These are phyloP conservation scores for Periconia digitata DNA, from an alignment of 2,329 filamentous ascomycete genomes.

Conservation along the genomic window DNA sequence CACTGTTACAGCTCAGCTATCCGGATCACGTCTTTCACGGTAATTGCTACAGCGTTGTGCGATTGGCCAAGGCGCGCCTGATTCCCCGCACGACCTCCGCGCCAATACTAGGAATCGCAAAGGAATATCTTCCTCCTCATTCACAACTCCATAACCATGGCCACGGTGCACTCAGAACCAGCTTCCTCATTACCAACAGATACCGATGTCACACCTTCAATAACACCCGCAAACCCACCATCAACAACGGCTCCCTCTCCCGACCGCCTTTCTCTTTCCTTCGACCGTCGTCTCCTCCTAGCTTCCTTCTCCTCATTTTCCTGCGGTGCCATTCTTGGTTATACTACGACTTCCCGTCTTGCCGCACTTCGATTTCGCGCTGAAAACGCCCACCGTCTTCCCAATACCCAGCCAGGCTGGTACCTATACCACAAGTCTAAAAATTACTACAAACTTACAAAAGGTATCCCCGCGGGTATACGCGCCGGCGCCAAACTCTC, in stretches of 20 bases:
- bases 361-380: slow-evolving; percentile 85
- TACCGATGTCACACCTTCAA: not conserved
- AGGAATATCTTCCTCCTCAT: not conserved
- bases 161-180: slow-evolving; percentile 2
- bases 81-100: not conserved
- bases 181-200: not conserved
- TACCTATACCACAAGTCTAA: slow-evolving; percentile 99
- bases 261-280: slow-evolving; percentile 62
- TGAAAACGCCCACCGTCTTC: slow-evolving; percentile 93
- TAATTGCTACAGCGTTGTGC: not conserved
- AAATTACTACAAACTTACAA: slow-evolving; percentile 83
- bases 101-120: not conserved
- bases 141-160: slow-evolving; percentile 3
- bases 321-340: slow-evolving; percentile 58
- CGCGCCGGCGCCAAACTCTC: slow-evolving; percentile 72
- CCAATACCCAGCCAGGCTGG: slow-evolving; percentile 81
- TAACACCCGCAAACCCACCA: slow-evolving; percentile 11
- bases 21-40: not conserved
- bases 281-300: slow-evolving; percentile 65
- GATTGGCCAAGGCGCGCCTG: not conserved
- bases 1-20: not conserved
- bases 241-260: slow-evolving; percentile 15
- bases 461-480: slow-evolving; percentile 75
- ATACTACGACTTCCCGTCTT: slow-evolving; percentile 69
- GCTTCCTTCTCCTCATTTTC: slow-evolving; percentile 65